phyloP scores from a whole-genome alignment of 192 early-diverging fungal genomes.

The Coemansia sp. region DNA sequence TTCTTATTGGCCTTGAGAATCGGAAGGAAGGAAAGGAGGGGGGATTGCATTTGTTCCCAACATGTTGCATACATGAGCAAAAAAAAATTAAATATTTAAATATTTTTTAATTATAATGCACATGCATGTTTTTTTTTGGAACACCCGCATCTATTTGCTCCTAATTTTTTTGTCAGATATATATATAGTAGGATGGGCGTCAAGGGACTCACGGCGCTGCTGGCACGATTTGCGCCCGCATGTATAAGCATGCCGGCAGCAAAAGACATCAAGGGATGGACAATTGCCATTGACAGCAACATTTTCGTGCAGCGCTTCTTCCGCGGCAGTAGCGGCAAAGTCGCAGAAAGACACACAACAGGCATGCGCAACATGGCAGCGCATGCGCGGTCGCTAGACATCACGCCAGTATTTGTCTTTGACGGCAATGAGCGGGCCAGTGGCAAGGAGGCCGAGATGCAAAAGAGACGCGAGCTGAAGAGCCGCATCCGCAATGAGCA shows the following conservation, averaged over 20 bases:
- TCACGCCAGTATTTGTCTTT: slow-evolving; percentile 72
- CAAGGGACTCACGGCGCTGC: slow-evolving; percentile 56
- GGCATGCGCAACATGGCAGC: slow-evolving; percentile 62
- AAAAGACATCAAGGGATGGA: slow-evolving; percentile 45
- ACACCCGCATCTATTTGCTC: neutral
- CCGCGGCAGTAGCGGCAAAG: slow-evolving; percentile 42
- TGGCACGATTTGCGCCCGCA: slow-evolving; percentile 57
- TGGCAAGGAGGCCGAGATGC: slow-evolving; percentile 58
- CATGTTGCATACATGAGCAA: neutral
- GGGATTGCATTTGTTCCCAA: neutral
- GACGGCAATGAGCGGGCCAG: slow-evolving; percentile 57
- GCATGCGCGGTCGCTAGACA: slow-evolving; percentile 53
- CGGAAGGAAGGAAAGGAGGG: neutral
- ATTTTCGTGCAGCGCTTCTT: slow-evolving; percentile 62
- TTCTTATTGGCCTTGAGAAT: neutral
- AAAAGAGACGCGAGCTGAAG: slow-evolving; percentile 22
- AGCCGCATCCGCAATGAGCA: slow-evolving; percentile 17
- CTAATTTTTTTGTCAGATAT: neutral
- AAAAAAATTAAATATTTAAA: neutral
- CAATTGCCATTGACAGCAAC: slow-evolving; percentile 59
- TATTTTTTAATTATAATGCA: neutral
- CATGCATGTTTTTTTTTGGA: neutral
- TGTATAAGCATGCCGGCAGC: slow-evolving; percentile 41
- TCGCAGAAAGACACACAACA: slow-evolving; percentile 55
- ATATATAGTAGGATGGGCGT: slow-evolving; percentile 55